Evolutionary conservation across 2,329 filamentous ascomycete genomes (phyloP).

Genomic region (Neospermospora avenae): DNA sequence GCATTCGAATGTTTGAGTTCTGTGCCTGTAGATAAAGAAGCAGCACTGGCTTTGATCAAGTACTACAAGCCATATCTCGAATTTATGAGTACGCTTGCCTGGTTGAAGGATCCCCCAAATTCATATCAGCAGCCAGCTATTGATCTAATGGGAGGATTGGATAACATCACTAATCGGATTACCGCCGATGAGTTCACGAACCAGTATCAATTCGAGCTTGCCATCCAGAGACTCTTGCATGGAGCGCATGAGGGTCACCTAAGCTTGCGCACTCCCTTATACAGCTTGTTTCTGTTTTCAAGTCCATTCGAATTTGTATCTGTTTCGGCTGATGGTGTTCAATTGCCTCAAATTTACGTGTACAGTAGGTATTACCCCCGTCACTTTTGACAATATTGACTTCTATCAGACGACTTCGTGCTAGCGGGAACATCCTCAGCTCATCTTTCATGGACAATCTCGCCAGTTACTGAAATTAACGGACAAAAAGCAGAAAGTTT

Average conservation of each 20-base stretch:
- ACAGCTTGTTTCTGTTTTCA: slow-evolving; percentile 38
- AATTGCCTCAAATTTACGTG: slow-evolving; percentile 51
- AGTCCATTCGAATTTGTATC: slow-evolving; percentile 45
- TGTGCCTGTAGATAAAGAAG: slow-evolving; percentile 17
- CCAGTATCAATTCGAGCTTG: slow-evolving; percentile 25
- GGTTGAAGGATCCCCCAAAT: slow-evolving; percentile 28
- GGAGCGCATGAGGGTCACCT: slow-evolving; percentile 56
- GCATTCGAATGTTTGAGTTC: slow-evolving; percentile 21
- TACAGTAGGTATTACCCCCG: background rate
- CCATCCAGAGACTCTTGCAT: slow-evolving; percentile 39
- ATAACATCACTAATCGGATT: slow-evolving; percentile 16
- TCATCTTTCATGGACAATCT: slow-evolving; percentile 34
- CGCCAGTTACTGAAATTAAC: slow-evolving; percentile 51
- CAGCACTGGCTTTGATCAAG: slow-evolving; percentile 16
- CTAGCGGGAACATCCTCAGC: background rate
- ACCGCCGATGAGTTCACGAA: slow-evolving; percentile 17
- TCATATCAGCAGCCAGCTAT: slow-evolving; percentile 17
- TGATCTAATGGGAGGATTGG: slow-evolving; percentile 23
- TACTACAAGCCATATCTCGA: slow-evolving; percentile 17
- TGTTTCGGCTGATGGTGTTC: slow-evolving; percentile 53
- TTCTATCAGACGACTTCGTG: slow-evolving; percentile 10
- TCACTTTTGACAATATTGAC: too few relatives aligned
- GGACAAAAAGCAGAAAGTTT: slow-evolving; percentile 46
- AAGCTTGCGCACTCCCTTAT: slow-evolving; percentile 9
- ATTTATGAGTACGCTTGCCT: slow-evolving; percentile 21